phyloP scores from a whole-genome alignment of 202 grass and related monocot genomes.

The Zoysia matrella region DNA sequence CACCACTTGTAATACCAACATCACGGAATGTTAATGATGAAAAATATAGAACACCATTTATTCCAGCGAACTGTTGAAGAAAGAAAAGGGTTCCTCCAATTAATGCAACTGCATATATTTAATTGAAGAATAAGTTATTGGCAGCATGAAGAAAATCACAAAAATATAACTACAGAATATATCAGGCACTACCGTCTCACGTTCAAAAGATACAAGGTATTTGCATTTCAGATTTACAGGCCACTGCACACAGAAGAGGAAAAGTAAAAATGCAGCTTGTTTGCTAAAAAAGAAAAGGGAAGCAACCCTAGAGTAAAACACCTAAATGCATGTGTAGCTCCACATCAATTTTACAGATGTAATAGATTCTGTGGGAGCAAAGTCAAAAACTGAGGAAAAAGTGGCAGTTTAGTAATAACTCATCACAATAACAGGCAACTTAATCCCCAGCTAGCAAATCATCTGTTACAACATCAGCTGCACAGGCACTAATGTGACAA shows the following conservation, averaged over 20 bases:
- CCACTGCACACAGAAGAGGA: not conserved
- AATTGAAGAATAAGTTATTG: conserved; percentile 34
- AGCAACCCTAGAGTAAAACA: not conserved
- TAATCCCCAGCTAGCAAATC: conserved; percentile 11
- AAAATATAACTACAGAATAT: conserved; percentile 33
- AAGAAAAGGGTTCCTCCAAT: conserved; percentile 95
- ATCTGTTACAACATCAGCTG: not conserved
- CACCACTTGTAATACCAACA: conserved; percentile 88
- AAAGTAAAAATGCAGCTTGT: conserved; percentile 9
- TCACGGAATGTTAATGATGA: conserved; percentile 98
- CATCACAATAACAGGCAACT: conserved; percentile 6
- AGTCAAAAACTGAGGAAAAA: conserved; percentile 15
- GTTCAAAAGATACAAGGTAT: conserved; percentile 19
- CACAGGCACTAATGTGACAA: too few relatives aligned
- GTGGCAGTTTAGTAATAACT: not conserved
- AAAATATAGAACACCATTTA: conserved; percentile 99
- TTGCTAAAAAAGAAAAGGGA: not conserved
- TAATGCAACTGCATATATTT: conserved; percentile 81
- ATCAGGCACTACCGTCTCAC: conserved; percentile 6
- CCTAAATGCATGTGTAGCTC: not conserved
- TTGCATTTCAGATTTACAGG: conserved; percentile 23
- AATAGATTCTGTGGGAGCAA: not conserved
- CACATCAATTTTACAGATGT: conserved; percentile 10
- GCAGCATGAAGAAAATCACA: conserved; percentile 41
- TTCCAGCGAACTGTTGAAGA: conserved; percentile 99